Base-by-base conservation (phyloP, 2,329 filamentous ascomycete species). In the Parastagonospora nodorum region DNA sequence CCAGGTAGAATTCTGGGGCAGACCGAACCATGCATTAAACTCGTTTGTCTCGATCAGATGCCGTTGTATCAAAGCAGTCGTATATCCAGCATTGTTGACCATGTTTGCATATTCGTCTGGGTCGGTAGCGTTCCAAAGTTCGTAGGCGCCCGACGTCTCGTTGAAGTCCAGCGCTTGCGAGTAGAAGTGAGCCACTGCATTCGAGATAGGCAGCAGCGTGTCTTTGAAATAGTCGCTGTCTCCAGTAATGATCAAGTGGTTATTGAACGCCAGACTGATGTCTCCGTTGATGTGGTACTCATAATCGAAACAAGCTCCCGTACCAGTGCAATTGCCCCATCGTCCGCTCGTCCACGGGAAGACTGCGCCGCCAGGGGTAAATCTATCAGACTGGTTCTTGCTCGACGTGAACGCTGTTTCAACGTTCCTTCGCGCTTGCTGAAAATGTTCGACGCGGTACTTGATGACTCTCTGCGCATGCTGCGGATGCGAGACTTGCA, bases 221-320 rank as follows among this genome's bases (percentile, higher is more conserved):
- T 79, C 69, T 14, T 78, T 77, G 71, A 87, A 86, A 50, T 77
- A 80, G 2, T 78, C 64, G 1, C 77, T 79, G 62, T 88, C 83
- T 12, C 85, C 85, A 40, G 82, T 85, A 1, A 80, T 78, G 12
- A 82, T 76, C 74, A 80, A 85, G 52, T 87, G 83, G 45, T 87
- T 85, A 59, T 82, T 78, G 51, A 87, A 75, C 1, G 83, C 78
- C 28, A 88, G 74, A 0, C 83, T 84, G 58, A 89, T 88, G 58
- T 89, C 87, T 7, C 85, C 84, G 59, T 89, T 89, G 32, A 89
- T 61, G 67, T 89, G 87, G 60, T 89, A 90, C 65, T 89, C 80
- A 57, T 89, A 89, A 67, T 89, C 86, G 60, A 85, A 87, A 67
- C 87, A 89, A 14, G 78, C 77, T 6, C 78, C 78, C n/a, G 75